A percentile compares a stretch with the other conserved stretches of the same genome.
Evolutionary conservation across 768 basidiomycete species (phyloP).

Genomic region (Psilocybe sp.): DNA sequence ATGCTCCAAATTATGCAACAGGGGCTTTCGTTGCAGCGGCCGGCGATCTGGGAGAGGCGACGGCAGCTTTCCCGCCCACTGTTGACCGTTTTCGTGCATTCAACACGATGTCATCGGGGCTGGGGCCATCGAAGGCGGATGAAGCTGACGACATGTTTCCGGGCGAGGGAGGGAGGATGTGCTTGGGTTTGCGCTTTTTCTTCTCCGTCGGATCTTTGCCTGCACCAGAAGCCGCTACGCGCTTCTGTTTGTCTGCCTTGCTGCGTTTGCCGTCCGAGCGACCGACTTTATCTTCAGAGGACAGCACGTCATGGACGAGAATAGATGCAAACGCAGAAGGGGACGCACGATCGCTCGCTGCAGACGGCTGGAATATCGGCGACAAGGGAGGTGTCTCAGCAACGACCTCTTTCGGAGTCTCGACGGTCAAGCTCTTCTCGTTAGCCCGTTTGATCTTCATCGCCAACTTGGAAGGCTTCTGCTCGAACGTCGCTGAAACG

Average conservation of each 20-base stretch:
- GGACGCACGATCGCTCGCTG: conserved; percentile 61
- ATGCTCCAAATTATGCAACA: conserved; percentile 12
- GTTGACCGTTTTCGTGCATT: conserved; percentile 75
- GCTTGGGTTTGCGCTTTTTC: conserved; percentile 18
- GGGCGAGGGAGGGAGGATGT: conserved; percentile 23
- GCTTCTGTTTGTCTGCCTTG: conserved; percentile 24
- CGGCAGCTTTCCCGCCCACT: conserved; percentile 20
- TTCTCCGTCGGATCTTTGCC: not conserved
- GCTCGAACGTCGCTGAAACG: conserved; percentile 19
- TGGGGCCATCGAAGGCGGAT: conserved; percentile 79
- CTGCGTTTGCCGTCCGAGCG: conserved; percentile 26
- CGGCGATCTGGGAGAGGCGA: conserved; percentile 6
- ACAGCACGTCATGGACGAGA: conserved; percentile 54
- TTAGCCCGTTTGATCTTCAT: conserved; percentile 67
- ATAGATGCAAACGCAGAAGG: conserved; percentile 78
- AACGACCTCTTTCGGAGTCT: conserved; percentile 14
- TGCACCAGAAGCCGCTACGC: not conserved
- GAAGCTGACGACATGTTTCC: conserved; percentile 33
- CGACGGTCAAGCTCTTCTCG: conserved; percentile 27
- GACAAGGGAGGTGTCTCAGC: conserved; percentile 37
- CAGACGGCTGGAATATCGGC: conserved; percentile 56
- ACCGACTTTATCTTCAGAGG: conserved; percentile 31
- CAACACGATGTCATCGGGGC: conserved; percentile 88
- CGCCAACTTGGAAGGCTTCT: conserved; percentile 70
- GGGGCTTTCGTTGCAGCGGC: conserved; percentile 15